Percentiles rank a stretch among this genome's conserved stretches.
These are phyloP conservation scores for Sporobolomyces phaffii DNA, from an alignment of 768 basidiomycete species.

Conservation along the genomic window DNA sequence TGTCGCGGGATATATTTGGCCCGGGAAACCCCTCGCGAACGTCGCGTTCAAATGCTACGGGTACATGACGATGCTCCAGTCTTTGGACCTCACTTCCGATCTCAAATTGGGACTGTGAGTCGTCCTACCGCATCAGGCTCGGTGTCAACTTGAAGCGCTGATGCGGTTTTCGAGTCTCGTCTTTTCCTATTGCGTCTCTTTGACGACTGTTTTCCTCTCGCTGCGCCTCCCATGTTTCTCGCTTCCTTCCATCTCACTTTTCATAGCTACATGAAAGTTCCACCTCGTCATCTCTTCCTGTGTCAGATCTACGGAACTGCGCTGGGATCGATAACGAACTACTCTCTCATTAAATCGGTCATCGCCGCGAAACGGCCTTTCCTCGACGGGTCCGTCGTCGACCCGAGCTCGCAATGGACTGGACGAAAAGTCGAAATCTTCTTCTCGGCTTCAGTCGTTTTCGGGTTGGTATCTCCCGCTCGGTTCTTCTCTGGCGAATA, in stretches of 20 bases:
- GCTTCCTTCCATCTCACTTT: background rate
- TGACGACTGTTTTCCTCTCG: no score
- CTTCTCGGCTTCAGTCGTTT: conserved; percentile 33
- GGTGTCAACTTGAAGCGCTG: no score
- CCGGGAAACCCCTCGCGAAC: conserved; percentile 42
- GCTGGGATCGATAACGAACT: conserved; percentile 43
- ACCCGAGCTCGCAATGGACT: conserved; percentile 41
- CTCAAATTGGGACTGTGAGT: conserved; percentile 44
- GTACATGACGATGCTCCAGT: conserved; percentile 42
- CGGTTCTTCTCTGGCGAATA: conserved; percentile 44
- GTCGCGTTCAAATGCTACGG: conserved; percentile 43
- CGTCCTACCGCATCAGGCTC: no score
- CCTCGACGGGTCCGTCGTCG: conserved; percentile 42
- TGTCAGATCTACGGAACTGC: conserved; percentile 41
- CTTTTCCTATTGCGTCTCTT: no score
- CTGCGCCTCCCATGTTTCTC: background rate
- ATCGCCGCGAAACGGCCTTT: conserved; percentile 43
- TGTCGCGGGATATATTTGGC: conserved; percentile 42
- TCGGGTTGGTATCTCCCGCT: conserved; percentile 30
- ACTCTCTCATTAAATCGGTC: conserved; percentile 40
- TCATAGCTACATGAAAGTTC: conserved; percentile 37
- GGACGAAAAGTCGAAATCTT: conserved; percentile 39
- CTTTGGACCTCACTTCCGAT: conserved; percentile 41
- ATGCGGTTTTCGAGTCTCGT: no score
- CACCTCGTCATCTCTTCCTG: conserved; percentile 41